phyloP scores from a whole-genome alignment of 163 green algal species.

The Scenedesmus sp. region DNA sequence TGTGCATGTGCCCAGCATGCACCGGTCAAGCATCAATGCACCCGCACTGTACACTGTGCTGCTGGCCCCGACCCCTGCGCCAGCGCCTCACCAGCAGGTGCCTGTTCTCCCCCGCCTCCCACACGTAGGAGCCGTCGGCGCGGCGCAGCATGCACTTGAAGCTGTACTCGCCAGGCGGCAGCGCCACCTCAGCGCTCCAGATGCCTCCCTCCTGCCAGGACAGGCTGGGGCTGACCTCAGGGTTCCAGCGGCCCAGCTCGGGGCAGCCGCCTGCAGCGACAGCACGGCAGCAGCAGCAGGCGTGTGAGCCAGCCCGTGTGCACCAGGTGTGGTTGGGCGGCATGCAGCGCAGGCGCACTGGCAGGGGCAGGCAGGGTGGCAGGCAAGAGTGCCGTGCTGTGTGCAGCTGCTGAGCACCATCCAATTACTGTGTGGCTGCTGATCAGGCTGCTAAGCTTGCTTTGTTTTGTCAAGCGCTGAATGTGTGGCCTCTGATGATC shows the following conservation, averaged over 20 bases:
- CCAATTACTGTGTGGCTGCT: too few relatives aligned
- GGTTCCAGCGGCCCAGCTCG: slow-evolving; percentile 59
- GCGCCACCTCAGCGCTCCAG: slow-evolving; percentile 43
- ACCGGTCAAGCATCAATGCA: neutral
- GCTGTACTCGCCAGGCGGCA: slow-evolving; percentile 39
- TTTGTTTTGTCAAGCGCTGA: too few relatives aligned
- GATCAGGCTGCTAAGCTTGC: too few relatives aligned
- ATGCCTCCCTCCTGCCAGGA: slow-evolving; percentile 42
- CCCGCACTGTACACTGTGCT: neutral
- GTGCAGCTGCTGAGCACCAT: too few relatives aligned
- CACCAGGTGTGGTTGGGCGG: neutral
- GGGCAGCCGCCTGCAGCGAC: slow-evolving; percentile 21
- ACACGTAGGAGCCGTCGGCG: slow-evolving; percentile 60
- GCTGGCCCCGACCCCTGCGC: too few relatives aligned
- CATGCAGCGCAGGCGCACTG: too few relatives aligned
- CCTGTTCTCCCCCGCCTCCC: slow-evolving; percentile 58
- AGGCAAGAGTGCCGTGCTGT: too few relatives aligned
- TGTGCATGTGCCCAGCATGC: neutral
- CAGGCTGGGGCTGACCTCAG: slow-evolving; percentile 53
- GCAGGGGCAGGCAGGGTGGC: neutral
- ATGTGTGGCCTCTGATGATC: too few relatives aligned
- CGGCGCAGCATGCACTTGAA: slow-evolving; percentile 58
- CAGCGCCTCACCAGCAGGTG: slow-evolving; percentile 43
- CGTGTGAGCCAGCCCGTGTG: neutral
- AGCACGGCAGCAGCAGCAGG: neutral